A percentile compares a stretch with the other conserved stretches of the same genome.
phyloP scores from a whole-genome alignment of 1,284 basidiomycete genomes.

The Leccinum subfulvum region DNA sequence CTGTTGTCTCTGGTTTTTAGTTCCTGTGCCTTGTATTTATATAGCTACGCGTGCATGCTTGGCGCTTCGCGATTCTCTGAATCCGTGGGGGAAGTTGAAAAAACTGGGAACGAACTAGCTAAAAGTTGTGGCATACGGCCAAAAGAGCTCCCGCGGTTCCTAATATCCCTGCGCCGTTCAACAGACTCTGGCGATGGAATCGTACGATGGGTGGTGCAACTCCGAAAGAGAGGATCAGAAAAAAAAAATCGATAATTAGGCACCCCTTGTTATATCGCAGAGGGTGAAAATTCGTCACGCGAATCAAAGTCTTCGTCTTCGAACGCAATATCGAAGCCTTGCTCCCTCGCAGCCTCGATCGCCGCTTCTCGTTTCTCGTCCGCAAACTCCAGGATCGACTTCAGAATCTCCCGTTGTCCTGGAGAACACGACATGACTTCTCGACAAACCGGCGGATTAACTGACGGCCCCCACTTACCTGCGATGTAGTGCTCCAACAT shows the following conservation, averaged over 20 bases:
- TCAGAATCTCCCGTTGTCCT: slow-evolving; percentile 47
- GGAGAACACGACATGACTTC: not conserved
- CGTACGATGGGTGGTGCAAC: too few relatives aligned
- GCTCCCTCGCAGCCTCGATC: slow-evolving; percentile 44
- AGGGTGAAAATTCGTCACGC: too few relatives aligned
- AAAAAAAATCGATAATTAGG: too few relatives aligned
- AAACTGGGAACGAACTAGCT: too few relatives aligned
- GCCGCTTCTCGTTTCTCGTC: slow-evolving; percentile 44
- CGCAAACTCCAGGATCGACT: slow-evolving; percentile 43
- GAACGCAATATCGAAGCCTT: slow-evolving; percentile 52
- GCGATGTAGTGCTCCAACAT: slow-evolving; percentile 62
- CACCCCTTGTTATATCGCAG: too few relatives aligned
- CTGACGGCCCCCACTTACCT: slow-evolving; percentile 37
- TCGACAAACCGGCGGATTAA: not conserved
- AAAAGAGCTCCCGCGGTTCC: too few relatives aligned
- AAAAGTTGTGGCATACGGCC: too few relatives aligned
- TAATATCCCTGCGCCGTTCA: too few relatives aligned
- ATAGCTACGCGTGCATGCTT: not conserved
- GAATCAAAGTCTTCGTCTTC: slow-evolving; percentile 33
- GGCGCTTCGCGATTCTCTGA: not conserved
- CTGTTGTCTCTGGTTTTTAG: not conserved
- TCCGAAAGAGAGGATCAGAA: too few relatives aligned
- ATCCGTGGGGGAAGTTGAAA: not conserved
- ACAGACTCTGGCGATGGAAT: too few relatives aligned
- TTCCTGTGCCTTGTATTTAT: not conserved